phyloP scores from a whole-genome alignment of 2,329 filamentous ascomycete genomes.

The Aspergillus sp. region DNA sequence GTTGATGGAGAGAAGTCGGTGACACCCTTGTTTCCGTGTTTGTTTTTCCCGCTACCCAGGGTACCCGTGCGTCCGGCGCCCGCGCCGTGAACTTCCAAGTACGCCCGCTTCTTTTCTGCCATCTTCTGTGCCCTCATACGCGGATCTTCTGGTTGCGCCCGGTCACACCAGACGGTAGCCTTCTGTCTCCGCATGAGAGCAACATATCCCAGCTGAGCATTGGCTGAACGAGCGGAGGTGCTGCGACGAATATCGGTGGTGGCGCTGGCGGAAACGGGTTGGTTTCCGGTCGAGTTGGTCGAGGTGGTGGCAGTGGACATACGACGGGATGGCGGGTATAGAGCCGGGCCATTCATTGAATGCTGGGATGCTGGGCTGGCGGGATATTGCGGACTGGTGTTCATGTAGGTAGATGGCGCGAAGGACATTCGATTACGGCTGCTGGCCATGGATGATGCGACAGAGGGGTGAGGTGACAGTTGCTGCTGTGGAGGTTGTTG shows the following conservation, averaged over 20 bases:
- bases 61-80: constrained; percentile 53
- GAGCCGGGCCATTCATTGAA: constrained; percentile 17
- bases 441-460: constrained; percentile 19
- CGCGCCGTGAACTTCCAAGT: constrained; percentile 67
- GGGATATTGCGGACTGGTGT: constrained; percentile 20
- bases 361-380: constrained; percentile 19
- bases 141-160: constrained; percentile 85
- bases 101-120: constrained; percentile 78
- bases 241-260: constrained; percentile 55
- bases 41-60: constrained; percentile 68
- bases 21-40: constrained; percentile 75
- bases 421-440: constrained; percentile 37
- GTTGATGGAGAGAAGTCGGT: constrained; percentile 75
- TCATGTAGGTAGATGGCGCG: constrained; percentile 22
- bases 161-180: constrained; percentile 96
- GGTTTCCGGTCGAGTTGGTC: constrained; percentile 34
- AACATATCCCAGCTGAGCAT: constrained; percentile 71
- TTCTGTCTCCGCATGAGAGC: constrained; percentile 95
- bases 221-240: constrained; percentile 69
- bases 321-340: constrained; percentile 24
- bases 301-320: constrained; percentile 37
- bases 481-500: constrained; percentile 11
- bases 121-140: constrained; percentile 74
- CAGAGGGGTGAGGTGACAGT: constrained; percentile 20
- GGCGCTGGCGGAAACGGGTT: constrained; percentile 21